Base-by-base conservation (phyloP, 1,284 basidiomycete genomes). In the Pseudozyma hubeiensis region DNA sequence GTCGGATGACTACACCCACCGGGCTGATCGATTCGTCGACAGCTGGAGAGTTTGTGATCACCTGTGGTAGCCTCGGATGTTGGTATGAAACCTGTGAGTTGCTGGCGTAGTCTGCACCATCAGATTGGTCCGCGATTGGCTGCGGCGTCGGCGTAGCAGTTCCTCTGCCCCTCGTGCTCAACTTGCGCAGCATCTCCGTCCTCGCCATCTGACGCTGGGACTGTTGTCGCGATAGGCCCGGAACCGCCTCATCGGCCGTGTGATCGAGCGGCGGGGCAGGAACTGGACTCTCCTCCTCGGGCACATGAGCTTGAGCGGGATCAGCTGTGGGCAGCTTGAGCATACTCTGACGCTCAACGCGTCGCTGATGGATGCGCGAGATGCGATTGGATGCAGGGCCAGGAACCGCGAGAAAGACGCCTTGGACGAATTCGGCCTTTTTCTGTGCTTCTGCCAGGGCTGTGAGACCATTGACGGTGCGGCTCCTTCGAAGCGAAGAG, bases 121-220 rank as follows among this genome's bases (percentile, higher is more conserved):
- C 40, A 11, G 29, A 2, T 19, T 40, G 13, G 19, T 68, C 47
- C 31, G 56, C 10, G 2, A 43, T 7, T 11, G 51, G 54, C 33
- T 61, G 64, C 34, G 53, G 24, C 14, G 51, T 50, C 0, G 56
- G 24, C 9, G 48, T 30, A 8, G 56, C 46, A 16, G 56, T 60
- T 6, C 44, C 59, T 37, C 74, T 60, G 2, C 74, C 59, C 24
- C 78, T 67, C 1, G 69, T 67, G 48, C 72, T 76, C 40, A 81
- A 65, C 49, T 81, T 81, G 41, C 79, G 71, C 55, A 81, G 70
- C 68, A 81, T 74, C 37, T 79, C 67, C 11, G 77, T 71, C 13
- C 79, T 58, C 3, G 77, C 77, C 33, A 81, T 67, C 52, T 80
- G 67, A 0, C 79, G 56, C 17, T 75, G 73, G 14, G 75, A 78